Conservation (phyloP, 2,329 filamentous ascomycete species). For the Shiraia sp. region DNA sequence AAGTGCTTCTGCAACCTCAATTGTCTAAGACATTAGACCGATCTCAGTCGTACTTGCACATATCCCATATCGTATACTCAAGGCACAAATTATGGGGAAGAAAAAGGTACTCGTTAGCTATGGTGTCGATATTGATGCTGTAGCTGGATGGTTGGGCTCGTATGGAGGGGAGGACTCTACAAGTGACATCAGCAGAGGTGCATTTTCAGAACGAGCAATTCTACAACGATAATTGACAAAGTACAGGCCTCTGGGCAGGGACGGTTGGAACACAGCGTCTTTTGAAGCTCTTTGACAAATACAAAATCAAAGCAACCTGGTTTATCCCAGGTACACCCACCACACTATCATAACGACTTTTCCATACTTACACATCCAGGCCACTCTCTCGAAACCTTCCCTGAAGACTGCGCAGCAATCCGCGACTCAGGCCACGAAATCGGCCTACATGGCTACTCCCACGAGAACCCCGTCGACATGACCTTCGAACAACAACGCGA, state of each 20-base stretch:
- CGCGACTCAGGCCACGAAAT: conserved; percentile 68
- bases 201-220: not conserved
- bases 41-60: too few species aligned
- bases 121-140: conserved; percentile 70
- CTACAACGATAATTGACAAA: conserved; percentile 2
- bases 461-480: conserved; percentile 75
- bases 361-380: conserved; percentile 54
- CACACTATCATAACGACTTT: conserved; percentile 27
- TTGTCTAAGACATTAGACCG: too few species aligned
- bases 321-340: conserved; percentile 64
- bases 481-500: conserved; percentile 74
- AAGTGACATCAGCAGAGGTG: conserved; percentile 72
- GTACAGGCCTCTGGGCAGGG: conserved; percentile 67
- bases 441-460: conserved; percentile 71
- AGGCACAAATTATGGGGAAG: conserved; percentile 52
- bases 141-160: conserved; percentile 72
- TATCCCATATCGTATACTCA: too few species aligned
- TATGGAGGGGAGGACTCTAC: conserved; percentile 75
- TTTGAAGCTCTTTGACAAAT: conserved; percentile 73
- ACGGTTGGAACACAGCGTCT: conserved; percentile 69
- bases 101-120: conserved; percentile 63
- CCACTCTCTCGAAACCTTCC: conserved; percentile 69
- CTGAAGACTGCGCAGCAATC: conserved; percentile 64
- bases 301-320: conserved; percentile 71
- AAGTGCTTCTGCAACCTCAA: too few species aligned